Base-by-base conservation (phyloP, 805 yeast genomes). In the Priceomyces fermenticarens region DNA sequence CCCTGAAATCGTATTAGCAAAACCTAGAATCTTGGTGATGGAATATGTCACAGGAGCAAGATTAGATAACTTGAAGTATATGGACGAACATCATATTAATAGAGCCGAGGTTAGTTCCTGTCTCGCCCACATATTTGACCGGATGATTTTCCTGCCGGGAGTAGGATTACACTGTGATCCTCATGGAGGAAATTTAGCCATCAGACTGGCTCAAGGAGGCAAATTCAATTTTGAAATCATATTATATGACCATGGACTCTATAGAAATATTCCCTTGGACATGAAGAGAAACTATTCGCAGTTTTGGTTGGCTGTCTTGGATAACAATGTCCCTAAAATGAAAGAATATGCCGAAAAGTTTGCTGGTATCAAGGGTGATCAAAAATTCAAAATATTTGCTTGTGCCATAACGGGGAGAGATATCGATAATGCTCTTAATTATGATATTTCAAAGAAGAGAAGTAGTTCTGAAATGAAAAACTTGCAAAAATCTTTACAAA, bases 111-210 rank as follows among this genome's bases (percentile, higher is more conserved):
- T 93, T 7, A 83, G 95, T 2, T 67, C 83, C 5, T 91, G 97
- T 58, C 70, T 93, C 30, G 81, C 97, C 0, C 96, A 91, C 52
- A 82, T 88, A 23, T 93, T 93, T 70, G 88, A 91, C 67, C 83
- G 81, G 55, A 93, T 93, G 99, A 88, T 93, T 31, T 93, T 93
- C 67, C 84, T 95, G 2, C 95, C 97, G 0, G 83, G 81, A 20
- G 96, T 88, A 15, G 88, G 91, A 0, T 77, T 93, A 32, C 99
- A 93, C 60, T 93, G 99, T 66, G 99, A 93, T 60, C 99, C 99
- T 1, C 99, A 93, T 60, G 96, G 96, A 9, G 99, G 99, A 0
- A 93, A 93, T 55, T 68, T 93, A 44, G 97, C 98, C 0, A 88
- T 93, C 15, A 70, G 89, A 41, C 52, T 62, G 9, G 40, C 57